phyloP scores from a whole-genome alignment of 306 rosid genomes.

The Cucumis sativus region DNA sequence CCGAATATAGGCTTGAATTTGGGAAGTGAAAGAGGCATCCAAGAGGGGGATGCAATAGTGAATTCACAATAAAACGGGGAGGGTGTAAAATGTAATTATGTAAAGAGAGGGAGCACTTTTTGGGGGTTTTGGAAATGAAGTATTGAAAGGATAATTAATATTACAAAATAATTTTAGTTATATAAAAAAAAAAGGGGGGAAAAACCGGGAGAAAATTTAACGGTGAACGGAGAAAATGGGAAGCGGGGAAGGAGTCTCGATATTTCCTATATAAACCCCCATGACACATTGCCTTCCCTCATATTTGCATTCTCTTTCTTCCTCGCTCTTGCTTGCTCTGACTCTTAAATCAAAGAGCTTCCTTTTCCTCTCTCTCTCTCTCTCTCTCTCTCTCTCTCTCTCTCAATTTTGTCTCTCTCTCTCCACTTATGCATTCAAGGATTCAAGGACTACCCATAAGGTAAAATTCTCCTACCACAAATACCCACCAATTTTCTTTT shows the following conservation, averaged over 20 bases:
- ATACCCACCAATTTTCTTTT: neutral
- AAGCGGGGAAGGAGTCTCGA: conserved; percentile 28
- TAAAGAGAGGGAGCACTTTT: neutral
- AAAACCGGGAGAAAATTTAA: conserved; percentile 20
- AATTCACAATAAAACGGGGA: neutral
- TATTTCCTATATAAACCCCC: conserved; percentile 78
- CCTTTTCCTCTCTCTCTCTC: conserved; percentile 2
- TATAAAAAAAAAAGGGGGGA: neutral
- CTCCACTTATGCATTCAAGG: conserved; percentile 2
- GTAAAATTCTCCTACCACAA: neutral
- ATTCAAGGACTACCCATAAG: conserved; percentile 1
- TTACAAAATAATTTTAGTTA: neutral
- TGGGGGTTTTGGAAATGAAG: neutral
- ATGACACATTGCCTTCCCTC: conserved; percentile 36
- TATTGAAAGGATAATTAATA: neutral
- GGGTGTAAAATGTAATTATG: neutral
- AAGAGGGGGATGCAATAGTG: neutral
- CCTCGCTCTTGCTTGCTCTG: conserved; percentile 13
- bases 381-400: neutral
- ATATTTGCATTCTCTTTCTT: conserved; percentile 27
- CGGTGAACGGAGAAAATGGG: conserved; percentile 27
- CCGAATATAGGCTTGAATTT: neutral
- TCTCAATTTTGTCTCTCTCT: neutral
- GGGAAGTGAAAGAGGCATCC: neutral
- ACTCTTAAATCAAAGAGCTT: conserved; percentile 26